These are phyloP conservation scores for Coniochaeta sp. DNA, from an alignment of 2,329 filamentous ascomycete genomes.

Conservation along the genomic window DNA sequence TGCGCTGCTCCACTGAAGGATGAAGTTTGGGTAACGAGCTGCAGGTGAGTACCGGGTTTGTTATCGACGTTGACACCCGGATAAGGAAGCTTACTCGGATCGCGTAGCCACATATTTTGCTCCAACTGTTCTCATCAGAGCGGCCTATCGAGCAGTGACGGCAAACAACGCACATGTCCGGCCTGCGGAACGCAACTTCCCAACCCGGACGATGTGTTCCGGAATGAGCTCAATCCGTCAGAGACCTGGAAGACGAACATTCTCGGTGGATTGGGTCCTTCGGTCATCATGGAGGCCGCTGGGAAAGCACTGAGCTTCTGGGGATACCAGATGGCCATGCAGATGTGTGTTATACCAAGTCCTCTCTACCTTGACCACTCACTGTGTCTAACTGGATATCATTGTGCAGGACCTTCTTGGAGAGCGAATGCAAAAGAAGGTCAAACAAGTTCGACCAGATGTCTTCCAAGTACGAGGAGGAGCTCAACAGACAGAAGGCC, in stretches of 20 bases:
- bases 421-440: background rate
- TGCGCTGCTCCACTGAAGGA: too few species aligned
- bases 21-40: too few species aligned
- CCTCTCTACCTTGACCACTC: background rate
- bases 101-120: constrained; percentile 75
- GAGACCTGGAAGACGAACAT: constrained; percentile 89
- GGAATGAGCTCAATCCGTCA: constrained; percentile 65
- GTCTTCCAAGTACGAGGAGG: constrained; percentile 42
- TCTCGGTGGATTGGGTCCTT: constrained; percentile 74
- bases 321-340: constrained; percentile 77
- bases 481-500: constrained; percentile 67
- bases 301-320: constrained; percentile 75
- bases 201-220: constrained; percentile 68
- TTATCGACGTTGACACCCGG: background rate
- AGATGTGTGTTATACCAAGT: constrained; percentile 52
- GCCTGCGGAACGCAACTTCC: constrained; percentile 64
- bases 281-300: constrained; percentile 79
- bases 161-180: constrained; percentile 56
- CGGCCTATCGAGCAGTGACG: constrained; percentile 51
- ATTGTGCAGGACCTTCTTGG: background rate
- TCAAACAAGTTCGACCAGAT: background rate
- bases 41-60: constrained; percentile 50
- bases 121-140: constrained; percentile 60
- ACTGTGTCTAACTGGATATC: background rate
- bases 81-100: background rate